A percentile compares a stretch with the other conserved stretches of the same genome.
Conservation (phyloP, 2,329 filamentous ascomycete genomes). For the Aspergillus sp. region DNA sequence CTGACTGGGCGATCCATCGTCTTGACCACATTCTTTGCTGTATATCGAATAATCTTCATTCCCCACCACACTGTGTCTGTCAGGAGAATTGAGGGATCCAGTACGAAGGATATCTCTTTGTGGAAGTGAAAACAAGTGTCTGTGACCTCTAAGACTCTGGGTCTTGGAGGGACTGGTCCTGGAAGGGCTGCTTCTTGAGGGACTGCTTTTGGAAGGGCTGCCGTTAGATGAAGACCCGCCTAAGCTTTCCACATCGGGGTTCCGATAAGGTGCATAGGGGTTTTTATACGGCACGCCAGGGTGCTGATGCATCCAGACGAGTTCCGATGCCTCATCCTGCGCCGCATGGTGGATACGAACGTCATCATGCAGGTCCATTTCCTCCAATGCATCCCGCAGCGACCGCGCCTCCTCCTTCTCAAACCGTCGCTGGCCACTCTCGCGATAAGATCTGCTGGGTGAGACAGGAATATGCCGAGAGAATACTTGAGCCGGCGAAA, state of each 20-base stretch:
- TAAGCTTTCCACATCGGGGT: constrained; percentile 33
- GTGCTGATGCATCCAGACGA: constrained; percentile 61
- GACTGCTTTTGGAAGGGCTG: constrained; percentile 32
- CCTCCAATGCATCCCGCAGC: constrained; percentile 53
- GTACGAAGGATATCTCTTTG: constrained; percentile 13
- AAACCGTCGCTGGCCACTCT: constrained; percentile 51
- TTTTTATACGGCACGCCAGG: constrained; percentile 46
- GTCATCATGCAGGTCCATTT: constrained; percentile 55
- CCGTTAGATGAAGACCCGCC: too few species aligned
- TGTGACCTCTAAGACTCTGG: constrained; percentile 24
- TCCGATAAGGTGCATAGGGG: constrained; percentile 43
- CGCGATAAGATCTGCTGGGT: constrained; percentile 46
- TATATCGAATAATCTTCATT: background rate
- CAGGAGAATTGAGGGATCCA: constrained; percentile 14
- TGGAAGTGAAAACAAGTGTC: constrained; percentile 3
- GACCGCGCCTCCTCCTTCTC: constrained; percentile 56
- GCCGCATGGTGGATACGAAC: constrained; percentile 51
- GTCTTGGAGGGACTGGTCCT: constrained; percentile 42
- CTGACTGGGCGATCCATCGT: constrained; percentile 6
- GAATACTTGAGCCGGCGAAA: constrained; percentile 31
- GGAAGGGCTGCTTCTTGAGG: constrained; percentile 22
- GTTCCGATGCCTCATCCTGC: constrained; percentile 58
- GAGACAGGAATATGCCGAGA: constrained; percentile 24
- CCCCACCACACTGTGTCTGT: constrained; percentile 1
- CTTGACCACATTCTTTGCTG: background rate